Base-by-base conservation (phyloP, 2,329 filamentous ascomycete genomes). In the Fusarium oxysporum region DNA sequence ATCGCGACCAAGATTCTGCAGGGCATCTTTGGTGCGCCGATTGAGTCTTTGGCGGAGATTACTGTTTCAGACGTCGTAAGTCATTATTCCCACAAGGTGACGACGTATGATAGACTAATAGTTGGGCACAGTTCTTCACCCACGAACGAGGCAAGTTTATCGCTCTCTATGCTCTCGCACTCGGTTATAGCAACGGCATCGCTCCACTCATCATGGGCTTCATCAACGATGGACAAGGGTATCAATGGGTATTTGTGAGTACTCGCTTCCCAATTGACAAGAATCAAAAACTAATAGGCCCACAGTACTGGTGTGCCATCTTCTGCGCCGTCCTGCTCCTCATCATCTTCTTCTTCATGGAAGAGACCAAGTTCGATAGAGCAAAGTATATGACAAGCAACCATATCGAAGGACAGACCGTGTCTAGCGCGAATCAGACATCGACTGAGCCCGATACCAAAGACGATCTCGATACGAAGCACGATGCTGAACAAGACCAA, bases 41-140 rank as follows among this genome's bases (percentile, higher is more conserved):
- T 48, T 8, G 45, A 48, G 45, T 48, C 45, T 3, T 3, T 48
- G 7, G 45, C 28, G 2, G 45, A 48, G 6, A 48, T 48, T 2
- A 32, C 45, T 1, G 45, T 48, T 12, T 48, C 45, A 6, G 45
- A 48, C 5, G 28, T 48, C 14, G 45, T 32, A 32, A 32, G 45
- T 11, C 10, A 8, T 2, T 16, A 6, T 0, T 17, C 4, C 2
- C 7, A 3, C 2, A 47, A n/a, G 1, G 0, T 4, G 11, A 4
- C 0, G 23, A 25, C 23, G 23, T 25, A 25, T 25, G 23, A 25
- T 25, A 25, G 23, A 25, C 23, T 25, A 25, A 25, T 25, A 25
- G 23, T 25, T 25, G 23, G 23, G 23, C 23, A 4, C 23, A 25
- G 23, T 25, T 48, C 21, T 48, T 48, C 5, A 48, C 45, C 0